Evolutionary conservation across 2,329 filamentous ascomycete genomes (phyloP).

Genomic region (Ophiostoma pallidulum): DNA sequence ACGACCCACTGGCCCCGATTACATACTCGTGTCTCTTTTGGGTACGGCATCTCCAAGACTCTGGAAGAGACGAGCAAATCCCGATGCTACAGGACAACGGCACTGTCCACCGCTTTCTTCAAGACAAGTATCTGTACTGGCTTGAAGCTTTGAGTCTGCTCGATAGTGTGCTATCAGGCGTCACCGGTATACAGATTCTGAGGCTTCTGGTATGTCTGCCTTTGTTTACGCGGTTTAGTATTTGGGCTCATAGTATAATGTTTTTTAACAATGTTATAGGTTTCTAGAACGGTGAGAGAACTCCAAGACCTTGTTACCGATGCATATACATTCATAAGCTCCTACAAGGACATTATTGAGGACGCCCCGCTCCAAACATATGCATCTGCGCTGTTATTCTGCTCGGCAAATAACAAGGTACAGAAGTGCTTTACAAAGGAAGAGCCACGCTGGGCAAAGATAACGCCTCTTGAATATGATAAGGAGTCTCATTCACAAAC

Average conservation of each 20-base stretch:
- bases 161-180: constrained; percentile 18
- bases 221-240: background rate
- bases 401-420: constrained; percentile 1
- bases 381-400: constrained; percentile 4
- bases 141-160: constrained; percentile 33
- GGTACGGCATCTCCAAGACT: constrained; percentile 24
- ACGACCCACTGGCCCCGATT: constrained; percentile 21
- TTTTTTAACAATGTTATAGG: background rate
- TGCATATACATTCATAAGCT: background rate
- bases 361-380: constrained; percentile 6
- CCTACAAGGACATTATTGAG: background rate
- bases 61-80: background rate
- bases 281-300: background rate
- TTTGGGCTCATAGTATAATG: background rate
- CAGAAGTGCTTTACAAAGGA: background rate
- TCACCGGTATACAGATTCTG: constrained; percentile 19
- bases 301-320: constrained; percentile 14
- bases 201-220: background rate
- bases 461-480: too few relatives aligned
- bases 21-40: constrained; percentile 28
- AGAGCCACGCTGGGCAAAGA: too few relatives aligned
- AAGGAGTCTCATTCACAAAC: too few relatives aligned
- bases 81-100: constrained; percentile 19
- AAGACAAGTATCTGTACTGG: constrained; percentile 32
- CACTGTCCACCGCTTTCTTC: constrained; percentile 25